Base-by-base conservation (phyloP, 257 asterid genomes). In the Solanum pinnatisectum region DNA sequence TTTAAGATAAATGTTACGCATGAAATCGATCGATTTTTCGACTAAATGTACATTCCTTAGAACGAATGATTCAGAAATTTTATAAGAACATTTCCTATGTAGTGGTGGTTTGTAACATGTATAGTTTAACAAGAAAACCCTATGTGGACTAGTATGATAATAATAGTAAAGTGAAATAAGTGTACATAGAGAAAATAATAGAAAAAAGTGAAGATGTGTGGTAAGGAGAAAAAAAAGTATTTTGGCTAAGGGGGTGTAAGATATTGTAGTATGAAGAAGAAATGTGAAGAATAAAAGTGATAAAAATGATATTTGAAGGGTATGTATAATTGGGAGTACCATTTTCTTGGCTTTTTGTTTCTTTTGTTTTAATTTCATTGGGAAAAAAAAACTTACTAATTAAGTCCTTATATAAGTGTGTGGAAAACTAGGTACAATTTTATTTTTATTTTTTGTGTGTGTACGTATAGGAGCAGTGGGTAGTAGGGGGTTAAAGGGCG, bases 101-200 rank as follows among this genome's bases (percentile, higher is more conserved):
- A 91, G 87, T 33, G 95, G 94, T 11, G 98, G 98, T 84, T 92
- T 92, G 92, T 93, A 92, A 88, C 98, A 94, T 1, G 95, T 70
- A 85, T 94, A 94, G 88, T 93, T 91, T 18, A 95, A 90, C 84
- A 95, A 88, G 87, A 89, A 86, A 9, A 95, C 88, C 3, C 89
- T 94, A 78, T 83, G 76, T n/a, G 92, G 91, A 16, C 94, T 89
- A 74, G 90, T 46, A 87, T 65, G 37, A 73, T 90, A 67, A 83
- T 72, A 56, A 91, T 84, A 65, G 90, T 90, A 3, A 76, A 90
- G 1, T 20, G 86, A 73, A 77, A 90, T 71, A 87, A 89, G 70
- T 18, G 89, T 74, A 83, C 65, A 30, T 23, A 87, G 11, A 84
- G 87, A 44, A 85, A 70, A 88, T 15, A 76, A 87, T 12, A 90